Evolutionary conservation across 108 stramenopile species (phyloP).

Genomic region (Fistulifera pelliculosa): DNA sequence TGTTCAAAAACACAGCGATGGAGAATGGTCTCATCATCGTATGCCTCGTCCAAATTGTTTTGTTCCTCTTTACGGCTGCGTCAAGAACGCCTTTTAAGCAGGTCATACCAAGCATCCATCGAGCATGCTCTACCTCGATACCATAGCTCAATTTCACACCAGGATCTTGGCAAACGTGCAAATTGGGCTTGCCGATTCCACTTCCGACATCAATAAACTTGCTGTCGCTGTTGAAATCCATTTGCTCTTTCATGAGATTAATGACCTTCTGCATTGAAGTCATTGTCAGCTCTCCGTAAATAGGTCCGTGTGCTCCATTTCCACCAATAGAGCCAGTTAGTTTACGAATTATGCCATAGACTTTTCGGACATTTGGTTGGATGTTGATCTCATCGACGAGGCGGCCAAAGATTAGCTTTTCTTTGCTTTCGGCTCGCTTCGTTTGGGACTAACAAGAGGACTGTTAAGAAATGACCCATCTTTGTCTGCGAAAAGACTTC

Average conservation of each 20-base stretch:
- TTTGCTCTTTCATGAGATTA: conserved; percentile 71
- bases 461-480: background rate
- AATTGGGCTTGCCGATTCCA: conserved; percentile 96
- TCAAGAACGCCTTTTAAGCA: conserved; percentile 58
- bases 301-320: conserved; percentile 78
- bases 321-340: conserved; percentile 86
- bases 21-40: conserved; percentile 12
- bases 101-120: conserved; percentile 75
- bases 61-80: conserved; percentile 14
- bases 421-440: conserved; percentile 11
- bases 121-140: conserved; percentile 79
- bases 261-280: conserved; percentile 87
- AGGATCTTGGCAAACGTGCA: conserved; percentile 89
- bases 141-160: conserved; percentile 85
- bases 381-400: conserved; percentile 24
- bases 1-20: conserved; percentile 56
- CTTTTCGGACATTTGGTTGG: conserved; percentile 32
- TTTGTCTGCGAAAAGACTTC: too few species aligned
- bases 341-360: conserved; percentile 59
- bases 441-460: background rate
- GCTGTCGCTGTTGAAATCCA: conserved; percentile 53
- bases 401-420: conserved; percentile 34
- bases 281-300: conserved; percentile 91
- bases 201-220: conserved; percentile 96
- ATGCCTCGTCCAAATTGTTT: background rate